A percentile compares a stretch with the other conserved stretches of the same genome.
Evolutionary conservation across 2,329 filamentous ascomycete species (phyloP).

Genomic region (Dothistroma septosporum): DNA sequence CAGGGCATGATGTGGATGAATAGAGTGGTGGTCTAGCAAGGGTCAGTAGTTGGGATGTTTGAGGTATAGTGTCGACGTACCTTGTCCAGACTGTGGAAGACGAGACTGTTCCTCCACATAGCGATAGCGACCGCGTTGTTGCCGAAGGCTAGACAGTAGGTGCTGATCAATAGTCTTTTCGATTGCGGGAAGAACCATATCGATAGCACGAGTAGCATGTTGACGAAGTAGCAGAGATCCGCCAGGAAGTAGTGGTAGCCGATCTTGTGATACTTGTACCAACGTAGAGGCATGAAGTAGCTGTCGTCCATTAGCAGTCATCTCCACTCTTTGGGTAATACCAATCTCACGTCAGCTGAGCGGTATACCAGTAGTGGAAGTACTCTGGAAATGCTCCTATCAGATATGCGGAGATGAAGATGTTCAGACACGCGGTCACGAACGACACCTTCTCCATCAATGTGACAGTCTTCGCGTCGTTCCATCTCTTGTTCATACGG

Average conservation of each 20-base stretch:
- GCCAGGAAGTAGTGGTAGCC: conserved; percentile 97
- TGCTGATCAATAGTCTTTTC: conserved; percentile 85
- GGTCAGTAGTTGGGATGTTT: conserved; percentile 4
- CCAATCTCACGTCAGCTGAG: conserved; percentile 31
- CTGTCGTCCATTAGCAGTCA: conserved; percentile 35
- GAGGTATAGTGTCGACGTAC: conserved; percentile 45
- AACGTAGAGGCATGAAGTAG: conserved; percentile 97
- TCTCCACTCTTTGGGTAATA: too few species aligned
- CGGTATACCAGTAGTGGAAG: conserved; percentile 83
- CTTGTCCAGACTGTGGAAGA: conserved; percentile 98
- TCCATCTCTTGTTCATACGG: conserved; percentile 78
- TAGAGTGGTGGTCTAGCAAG: conserved; percentile 43
- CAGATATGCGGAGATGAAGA: conserved; percentile 92
- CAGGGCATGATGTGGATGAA: conserved; percentile 99
- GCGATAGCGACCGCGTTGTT: conserved; percentile 98
- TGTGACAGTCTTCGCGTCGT: conserved; percentile 82
- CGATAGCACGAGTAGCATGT: conserved; percentile 73
- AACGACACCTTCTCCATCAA: conserved; percentile 91
- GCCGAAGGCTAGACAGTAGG: conserved; percentile 87
- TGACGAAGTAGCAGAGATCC: conserved; percentile 98
- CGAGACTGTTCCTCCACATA: conserved; percentile 98
- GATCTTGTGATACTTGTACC: conserved; percentile 81
- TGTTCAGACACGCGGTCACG: conserved; percentile 93
- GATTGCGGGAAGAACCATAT: conserved; percentile 89
- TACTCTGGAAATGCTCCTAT: conserved; percentile 79